Base-by-base conservation (phyloP, 1,284 basidiomycete species). In the Moesziomyces sp. region DNA sequence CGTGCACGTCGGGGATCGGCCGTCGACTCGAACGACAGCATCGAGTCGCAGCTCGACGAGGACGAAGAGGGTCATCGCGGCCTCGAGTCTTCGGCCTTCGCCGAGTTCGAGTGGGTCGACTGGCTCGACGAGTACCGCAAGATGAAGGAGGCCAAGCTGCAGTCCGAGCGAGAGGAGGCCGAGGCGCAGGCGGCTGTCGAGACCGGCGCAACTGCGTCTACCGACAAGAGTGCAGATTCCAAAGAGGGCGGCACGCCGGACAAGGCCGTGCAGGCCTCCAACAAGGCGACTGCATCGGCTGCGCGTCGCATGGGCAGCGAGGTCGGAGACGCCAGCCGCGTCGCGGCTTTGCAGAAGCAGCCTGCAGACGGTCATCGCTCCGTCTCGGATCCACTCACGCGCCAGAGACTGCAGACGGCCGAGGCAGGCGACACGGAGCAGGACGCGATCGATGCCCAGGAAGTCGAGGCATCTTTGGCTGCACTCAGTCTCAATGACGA, bases 71-170 rank as follows among this genome's bases (percentile, higher is more conserved):
- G 50, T 19, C 60, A 67, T 13, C 53, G 63, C 14, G 58, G 45
- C 16, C 49, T 67, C 13, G 60, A 51, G 16, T 58, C 68, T 9
- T 61, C 65, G 1, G 64, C 71, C 11, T 74, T 74, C 50, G 72
- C 72, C 45, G 87, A 87, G 38, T 87, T 88, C 57, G 88, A 88
- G 70, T 88, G 88, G 88, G 87, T 88, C 30, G 88, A 88, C 72
- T 88, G 88, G 88, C 83, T 88, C 54, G 88, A 88, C 76, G 87
- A 87, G 74, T 88, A 88, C 77, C 86, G 87, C 55, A 84, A 85
- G 58, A 86, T 87, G 84, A 88, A 88, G 77, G 87, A 87, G 51
- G 87, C 86, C 50, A 88, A 88, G 79, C 84, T 88, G 35, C 74
- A 85, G 28, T 85, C 87, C 0, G 86, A 87, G 65, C 70, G 69